These are phyloP conservation scores for Ceratocystis harringtonii DNA, from an alignment of 2,329 filamentous ascomycete genomes.

Conservation along the genomic window DNA sequence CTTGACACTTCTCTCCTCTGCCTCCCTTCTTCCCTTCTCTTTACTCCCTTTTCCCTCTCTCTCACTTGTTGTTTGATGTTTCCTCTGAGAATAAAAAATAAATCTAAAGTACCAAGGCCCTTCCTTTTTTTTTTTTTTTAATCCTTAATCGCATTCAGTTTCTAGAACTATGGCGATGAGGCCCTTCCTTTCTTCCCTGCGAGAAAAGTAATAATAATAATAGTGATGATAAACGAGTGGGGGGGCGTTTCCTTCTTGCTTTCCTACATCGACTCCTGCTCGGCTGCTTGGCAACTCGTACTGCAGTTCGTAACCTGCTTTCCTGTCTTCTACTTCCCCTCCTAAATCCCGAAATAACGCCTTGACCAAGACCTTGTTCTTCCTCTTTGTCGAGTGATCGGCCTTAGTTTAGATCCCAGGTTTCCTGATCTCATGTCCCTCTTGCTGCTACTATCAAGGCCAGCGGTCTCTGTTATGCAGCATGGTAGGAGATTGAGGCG, in stretches of 20 bases:
- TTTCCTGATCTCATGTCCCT: background rate
- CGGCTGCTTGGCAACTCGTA: background rate
- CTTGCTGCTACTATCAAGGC: background rate
- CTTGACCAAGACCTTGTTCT: background rate
- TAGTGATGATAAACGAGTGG: background rate
- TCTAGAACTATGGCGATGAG: too few relatives aligned
- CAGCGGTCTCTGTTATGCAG: too few relatives aligned
- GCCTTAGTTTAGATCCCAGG: background rate
- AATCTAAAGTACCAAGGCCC: background rate
- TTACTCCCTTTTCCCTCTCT: background rate
- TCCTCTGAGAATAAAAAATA: background rate
- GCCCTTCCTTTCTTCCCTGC: background rate
- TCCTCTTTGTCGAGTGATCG: background rate
- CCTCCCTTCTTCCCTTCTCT: background rate
- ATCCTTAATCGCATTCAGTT: too few relatives aligned
- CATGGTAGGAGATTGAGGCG: too few relatives aligned
- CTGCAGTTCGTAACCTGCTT: background rate
- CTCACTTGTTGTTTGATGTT: background rate
- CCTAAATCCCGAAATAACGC: background rate
- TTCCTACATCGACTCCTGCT: background rate
- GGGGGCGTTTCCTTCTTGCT: background rate
- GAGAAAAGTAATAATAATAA: background rate
- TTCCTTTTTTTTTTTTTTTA: too few relatives aligned
- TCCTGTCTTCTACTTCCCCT: background rate
- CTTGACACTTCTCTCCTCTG: background rate